Conservation (phyloP, 208 protist species). For the Phytomonas serpens region DNA sequence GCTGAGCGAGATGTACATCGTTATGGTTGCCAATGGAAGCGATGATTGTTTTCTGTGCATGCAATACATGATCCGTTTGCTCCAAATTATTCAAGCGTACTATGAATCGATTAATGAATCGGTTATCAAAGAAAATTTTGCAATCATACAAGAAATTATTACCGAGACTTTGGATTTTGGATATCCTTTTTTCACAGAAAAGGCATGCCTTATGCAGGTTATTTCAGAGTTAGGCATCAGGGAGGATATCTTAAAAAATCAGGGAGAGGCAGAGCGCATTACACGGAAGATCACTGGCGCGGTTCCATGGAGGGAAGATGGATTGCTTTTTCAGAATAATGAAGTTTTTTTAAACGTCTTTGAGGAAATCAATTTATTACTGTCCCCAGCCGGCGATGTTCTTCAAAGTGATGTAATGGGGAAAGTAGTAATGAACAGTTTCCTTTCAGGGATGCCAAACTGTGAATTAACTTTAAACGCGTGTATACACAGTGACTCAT, state of each 20-base stretch:
- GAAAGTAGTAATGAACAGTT: slow-evolving; percentile 93
- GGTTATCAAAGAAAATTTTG: slow-evolving; percentile 94
- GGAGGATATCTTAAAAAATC: slow-evolving; percentile 29
- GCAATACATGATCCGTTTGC: slow-evolving; percentile 75
- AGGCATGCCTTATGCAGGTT: slow-evolving; percentile 85
- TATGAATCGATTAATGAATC: slow-evolving; percentile 91
- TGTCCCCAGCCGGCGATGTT: slow-evolving; percentile 88
- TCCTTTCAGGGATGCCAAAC: slow-evolving; percentile 98
- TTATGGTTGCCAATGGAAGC: slow-evolving; percentile 90
- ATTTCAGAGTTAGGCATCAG: slow-evolving; percentile 79
- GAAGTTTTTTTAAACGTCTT: slow-evolving; percentile 98
- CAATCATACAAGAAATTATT: slow-evolving; percentile 96
- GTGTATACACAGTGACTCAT: slow-evolving; percentile 30
- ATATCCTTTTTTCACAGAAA: slow-evolving; percentile 93
- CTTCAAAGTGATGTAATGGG: slow-evolving; percentile 92
- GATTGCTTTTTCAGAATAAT: slow-evolving; percentile 94
- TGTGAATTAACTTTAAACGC: slow-evolving; percentile 96
- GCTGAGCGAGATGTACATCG: slow-evolving; percentile 89
- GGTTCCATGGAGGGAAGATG: slow-evolving; percentile 89
- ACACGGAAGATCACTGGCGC: slow-evolving; percentile 88
- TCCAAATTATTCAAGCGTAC: slow-evolving; percentile 89
- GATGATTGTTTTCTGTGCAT: slow-evolving; percentile 85
- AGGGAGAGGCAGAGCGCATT: slow-evolving; percentile 33
- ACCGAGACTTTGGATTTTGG: slow-evolving; percentile 98
- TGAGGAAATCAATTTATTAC: slow-evolving; percentile 95